A percentile compares a stretch with the other conserved stretches of the same genome.
phyloP scores from a whole-genome alignment of 1,284 basidiomycete genomes.

The Cryptococcus sp. region DNA sequence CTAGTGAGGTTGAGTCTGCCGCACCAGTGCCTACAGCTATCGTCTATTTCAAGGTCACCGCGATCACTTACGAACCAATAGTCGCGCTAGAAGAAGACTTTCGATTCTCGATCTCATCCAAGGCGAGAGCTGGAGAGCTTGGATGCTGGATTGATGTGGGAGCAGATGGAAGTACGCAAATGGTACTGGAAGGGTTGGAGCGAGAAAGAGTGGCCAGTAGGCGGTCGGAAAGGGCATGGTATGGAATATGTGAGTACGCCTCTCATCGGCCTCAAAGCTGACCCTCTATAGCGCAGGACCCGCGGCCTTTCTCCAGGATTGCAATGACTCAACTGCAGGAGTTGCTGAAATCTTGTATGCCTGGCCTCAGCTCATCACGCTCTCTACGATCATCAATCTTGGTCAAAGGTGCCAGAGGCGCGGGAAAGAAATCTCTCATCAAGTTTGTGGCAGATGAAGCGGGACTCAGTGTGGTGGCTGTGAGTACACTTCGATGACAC shows the following conservation, averaged over 20 bases:
- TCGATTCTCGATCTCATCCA: constrained; percentile 46
- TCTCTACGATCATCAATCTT: constrained; percentile 45
- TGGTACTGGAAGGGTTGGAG: constrained; percentile 53
- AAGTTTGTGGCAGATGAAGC: constrained; percentile 27
- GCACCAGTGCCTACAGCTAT: constrained; percentile 42
- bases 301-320: constrained; percentile 20
- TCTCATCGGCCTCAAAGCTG: not conserved
- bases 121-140: constrained; percentile 58
- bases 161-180: constrained; percentile 57
- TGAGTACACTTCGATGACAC: constrained; percentile 38
- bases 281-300: constrained; percentile 1
- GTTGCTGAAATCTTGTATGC: constrained; percentile 27
- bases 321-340: constrained; percentile 27
- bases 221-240: constrained; percentile 26
- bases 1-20: constrained; percentile 1
- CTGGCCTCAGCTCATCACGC: constrained; percentile 16
- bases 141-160: constrained; percentile 80
- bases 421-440: constrained; percentile 52
- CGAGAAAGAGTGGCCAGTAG: constrained; percentile 19
- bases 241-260: constrained; percentile 25
- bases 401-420: constrained; percentile 52
- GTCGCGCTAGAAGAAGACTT: constrained; percentile 46
- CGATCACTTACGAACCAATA: constrained; percentile 61
- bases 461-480: constrained; percentile 71
- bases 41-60: constrained; percentile 74